Conservation (phyloP, 495 filamentous ascomycete species). For the Xylaria curta region DNA sequence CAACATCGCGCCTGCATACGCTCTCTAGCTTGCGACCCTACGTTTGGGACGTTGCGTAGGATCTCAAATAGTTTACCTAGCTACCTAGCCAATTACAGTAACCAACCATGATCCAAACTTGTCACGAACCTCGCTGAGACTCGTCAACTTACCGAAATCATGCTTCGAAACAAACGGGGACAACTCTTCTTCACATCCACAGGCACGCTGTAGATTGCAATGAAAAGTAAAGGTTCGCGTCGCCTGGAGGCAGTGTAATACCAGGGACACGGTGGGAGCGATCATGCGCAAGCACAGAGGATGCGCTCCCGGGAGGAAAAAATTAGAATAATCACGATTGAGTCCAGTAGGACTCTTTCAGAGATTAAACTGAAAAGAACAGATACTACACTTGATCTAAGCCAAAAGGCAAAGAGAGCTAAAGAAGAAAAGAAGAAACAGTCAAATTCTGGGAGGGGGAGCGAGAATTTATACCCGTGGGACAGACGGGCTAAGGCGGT, state of each 20-base stretch:
- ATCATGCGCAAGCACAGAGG: constrained; percentile 87
- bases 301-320: constrained; percentile 61
- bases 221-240: constrained; percentile 74
- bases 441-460: constrained; percentile 28
- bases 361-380: constrained; percentile 98
- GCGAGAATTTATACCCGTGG: constrained; percentile 12
- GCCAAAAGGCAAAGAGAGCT: constrained; percentile 72
- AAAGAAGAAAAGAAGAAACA: constrained; percentile 46
- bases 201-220: constrained; percentile 60
- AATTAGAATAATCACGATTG: constrained; percentile 88
- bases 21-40: no score
- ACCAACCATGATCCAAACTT: no score
- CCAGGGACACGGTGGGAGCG: constrained; percentile 78
- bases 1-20: background rate
- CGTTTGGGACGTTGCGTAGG: no score
- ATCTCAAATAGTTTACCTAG: no score
- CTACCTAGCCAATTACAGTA: no score
- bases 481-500: constrained; percentile 11
- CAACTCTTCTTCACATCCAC: constrained; percentile 67
- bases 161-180: no score
- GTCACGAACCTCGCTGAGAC: no score
- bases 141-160: no score
- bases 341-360: constrained; percentile 70
- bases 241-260: constrained; percentile 87
- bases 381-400: constrained; percentile 99